Evolutionary conservation across 306 rosid species (phyloP), one percentile per base, ranked within the genome.

Genomic region (Begonia masoniana): DNA sequence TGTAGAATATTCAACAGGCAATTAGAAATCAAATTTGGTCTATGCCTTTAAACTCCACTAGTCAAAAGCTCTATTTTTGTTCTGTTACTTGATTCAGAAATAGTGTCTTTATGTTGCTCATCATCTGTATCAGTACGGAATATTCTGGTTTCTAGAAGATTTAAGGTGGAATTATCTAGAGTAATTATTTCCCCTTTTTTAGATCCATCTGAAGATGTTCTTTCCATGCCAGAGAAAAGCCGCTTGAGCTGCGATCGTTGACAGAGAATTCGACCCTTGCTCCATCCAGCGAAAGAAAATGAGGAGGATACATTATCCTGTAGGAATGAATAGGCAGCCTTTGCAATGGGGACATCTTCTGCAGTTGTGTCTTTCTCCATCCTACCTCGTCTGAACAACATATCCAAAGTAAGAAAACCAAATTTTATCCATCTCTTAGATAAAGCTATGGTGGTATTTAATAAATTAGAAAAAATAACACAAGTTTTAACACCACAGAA

Each of bases 241-340:
- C 54, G 78, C 75, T 76, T 82, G 54, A 92, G 87, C 71, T 83
- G 95, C 64, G 86, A 62, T 53, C 74, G 77, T 68, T 57, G 92
- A 73, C 99, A 92, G 74, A 86, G 58, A 64, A 92, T 74, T 67
- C 99, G 85, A 56, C 99, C 93, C 43, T 70, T 79, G 82, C 83
- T 92, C 96, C 99, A 92, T 43, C 66, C 59, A 5, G 96, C 81
- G 71, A 81, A 91, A 43, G 61, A 57, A 52, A 86, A 83, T 62
- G 81, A 76, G 0, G 82, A 65, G 15, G 79, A 57, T 48, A 70
- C 71, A 26, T 70, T 79, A 58, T 81, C 96, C 73, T 77, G 84
- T 52, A 92, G 76, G 74, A 86, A 81, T 45, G 80, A 73, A 61
- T 73, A 75, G 39, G 82, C 88, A 60, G 88, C 81, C 81, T 81